Evolutionary conservation across 2,329 filamentous ascomycete genomes (phyloP).

Genomic region (Fusarium kyushuense): DNA sequence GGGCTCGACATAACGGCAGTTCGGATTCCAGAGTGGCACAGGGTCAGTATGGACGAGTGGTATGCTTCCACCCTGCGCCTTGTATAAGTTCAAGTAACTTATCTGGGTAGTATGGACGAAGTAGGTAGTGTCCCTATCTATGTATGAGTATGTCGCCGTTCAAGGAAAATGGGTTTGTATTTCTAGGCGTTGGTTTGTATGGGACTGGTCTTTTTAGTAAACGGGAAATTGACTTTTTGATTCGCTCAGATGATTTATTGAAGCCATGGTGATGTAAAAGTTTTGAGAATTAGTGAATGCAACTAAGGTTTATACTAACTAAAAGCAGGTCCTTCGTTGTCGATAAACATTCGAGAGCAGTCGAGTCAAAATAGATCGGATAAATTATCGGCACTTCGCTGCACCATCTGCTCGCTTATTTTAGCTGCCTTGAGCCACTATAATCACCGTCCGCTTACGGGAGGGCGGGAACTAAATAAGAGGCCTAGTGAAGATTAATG

Average conservation of each 20-base stretch:
- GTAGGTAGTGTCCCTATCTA: neutral
- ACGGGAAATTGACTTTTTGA: neutral
- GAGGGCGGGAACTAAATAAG: slow-evolving; percentile 16
- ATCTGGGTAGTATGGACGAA: no score
- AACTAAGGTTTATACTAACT: slow-evolving; percentile 4
- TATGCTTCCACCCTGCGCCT: neutral
- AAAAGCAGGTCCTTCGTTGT: neutral
- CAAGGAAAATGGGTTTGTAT: neutral
- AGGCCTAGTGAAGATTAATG: slow-evolving; percentile 2
- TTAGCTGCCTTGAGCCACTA: neutral
- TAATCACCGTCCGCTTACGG: neutral
- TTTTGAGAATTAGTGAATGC: neutral
- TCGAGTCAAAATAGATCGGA: neutral
- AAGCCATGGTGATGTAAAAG: neutral
- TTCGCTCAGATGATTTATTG: neutral
- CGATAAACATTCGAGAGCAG: neutral
- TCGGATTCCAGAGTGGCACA: slow-evolving; percentile 9
- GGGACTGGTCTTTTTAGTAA: neutral
- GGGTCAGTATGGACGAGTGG: slow-evolving; percentile 8
- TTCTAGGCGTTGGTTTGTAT: neutral
- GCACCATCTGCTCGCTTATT: neutral
- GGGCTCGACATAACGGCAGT: no score
- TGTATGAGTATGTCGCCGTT: neutral
- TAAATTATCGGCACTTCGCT: neutral
- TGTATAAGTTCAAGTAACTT: neutral